phyloP scores from a whole-genome alignment of 2,329 filamentous ascomycete species.

The Endoconidiophora polonica region DNA sequence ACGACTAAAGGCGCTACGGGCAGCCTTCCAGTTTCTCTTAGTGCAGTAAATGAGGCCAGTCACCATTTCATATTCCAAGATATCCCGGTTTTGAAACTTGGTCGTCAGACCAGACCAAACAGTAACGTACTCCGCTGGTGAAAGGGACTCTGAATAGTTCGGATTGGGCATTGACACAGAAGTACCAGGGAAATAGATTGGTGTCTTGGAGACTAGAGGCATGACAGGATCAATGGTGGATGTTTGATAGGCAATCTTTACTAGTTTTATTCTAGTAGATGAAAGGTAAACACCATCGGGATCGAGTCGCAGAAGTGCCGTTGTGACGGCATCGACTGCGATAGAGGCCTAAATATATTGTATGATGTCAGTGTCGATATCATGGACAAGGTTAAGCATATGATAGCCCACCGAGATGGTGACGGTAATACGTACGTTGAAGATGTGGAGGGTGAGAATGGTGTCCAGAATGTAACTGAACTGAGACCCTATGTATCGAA shows the following conservation, averaged over 20 bases:
- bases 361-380: background rate
- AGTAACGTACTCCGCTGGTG: constrained; percentile 42
- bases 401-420: background rate
- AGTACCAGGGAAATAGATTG: constrained; percentile 46
- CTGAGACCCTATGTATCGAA: constrained; percentile 31
- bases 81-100: constrained; percentile 30
- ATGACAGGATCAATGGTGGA: constrained; percentile 37
- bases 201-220: constrained; percentile 45
- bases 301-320: constrained; percentile 48
- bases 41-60: constrained; percentile 49
- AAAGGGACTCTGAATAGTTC: constrained; percentile 29
- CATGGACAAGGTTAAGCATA: background rate
- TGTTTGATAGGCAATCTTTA: constrained; percentile 40
- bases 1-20: constrained; percentile 43
- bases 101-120: constrained; percentile 38
- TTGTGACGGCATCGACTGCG: constrained; percentile 28
- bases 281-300: constrained; percentile 51
- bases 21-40: constrained; percentile 43
- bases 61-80: constrained; percentile 52
- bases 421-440: constrained; percentile 24
- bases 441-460: constrained; percentile 23
- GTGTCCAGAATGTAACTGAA: constrained; percentile 29
- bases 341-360: constrained; percentile 25
- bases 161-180: constrained; percentile 20
- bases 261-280: constrained; percentile 40